Evolutionary conservation across 1,284 basidiomycete species (phyloP).

Genomic region (Melampsora abietis-canadensis): DNA sequence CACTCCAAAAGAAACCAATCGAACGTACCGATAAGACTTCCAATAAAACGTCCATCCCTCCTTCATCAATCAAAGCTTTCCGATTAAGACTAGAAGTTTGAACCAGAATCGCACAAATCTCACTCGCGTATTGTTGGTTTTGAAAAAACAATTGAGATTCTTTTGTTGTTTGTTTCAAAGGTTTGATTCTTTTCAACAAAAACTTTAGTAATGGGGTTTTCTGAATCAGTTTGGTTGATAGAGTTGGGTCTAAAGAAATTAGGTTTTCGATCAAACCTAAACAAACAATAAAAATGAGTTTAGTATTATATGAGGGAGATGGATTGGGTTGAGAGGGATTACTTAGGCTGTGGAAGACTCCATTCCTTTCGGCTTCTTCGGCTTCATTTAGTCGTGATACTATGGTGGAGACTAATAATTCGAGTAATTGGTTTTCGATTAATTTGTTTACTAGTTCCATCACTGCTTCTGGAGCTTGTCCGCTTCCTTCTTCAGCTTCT

Average conservation of each 20-base stretch:
- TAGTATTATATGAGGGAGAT: neutral
- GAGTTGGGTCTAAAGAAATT: slow-evolving; percentile 72
- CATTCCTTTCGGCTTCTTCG: slow-evolving; percentile 82
- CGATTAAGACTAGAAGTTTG: slow-evolving; percentile 56
- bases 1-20: neutral
- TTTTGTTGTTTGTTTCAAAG: slow-evolving; percentile 51
- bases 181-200: slow-evolving; percentile 73
- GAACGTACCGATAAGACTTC: slow-evolving; percentile 40
- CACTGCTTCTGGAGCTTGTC: slow-evolving; percentile 44
- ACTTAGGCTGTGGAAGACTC: slow-evolving; percentile 87
- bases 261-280: slow-evolving; percentile 88
- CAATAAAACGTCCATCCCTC: slow-evolving; percentile 34
- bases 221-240: slow-evolving; percentile 67
- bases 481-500: slow-evolving; percentile 58
- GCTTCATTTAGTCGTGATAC: slow-evolving; percentile 69
- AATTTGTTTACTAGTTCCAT: slow-evolving; percentile 54
- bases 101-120: slow-evolving; percentile 78
- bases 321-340: slow-evolving; percentile 44
- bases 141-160: slow-evolving; percentile 46
- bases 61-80: slow-evolving; percentile 10
- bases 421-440: slow-evolving; percentile 76
- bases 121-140: slow-evolving; percentile 55
- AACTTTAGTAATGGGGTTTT: slow-evolving; percentile 74
- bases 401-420: slow-evolving; percentile 85
- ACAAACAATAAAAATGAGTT: neutral